Evolutionary conservation across 192 early-diverging fungal species (phyloP), one percentile per base, ranked within the genome.

Genomic region (Entomortierella parvispora): DNA sequence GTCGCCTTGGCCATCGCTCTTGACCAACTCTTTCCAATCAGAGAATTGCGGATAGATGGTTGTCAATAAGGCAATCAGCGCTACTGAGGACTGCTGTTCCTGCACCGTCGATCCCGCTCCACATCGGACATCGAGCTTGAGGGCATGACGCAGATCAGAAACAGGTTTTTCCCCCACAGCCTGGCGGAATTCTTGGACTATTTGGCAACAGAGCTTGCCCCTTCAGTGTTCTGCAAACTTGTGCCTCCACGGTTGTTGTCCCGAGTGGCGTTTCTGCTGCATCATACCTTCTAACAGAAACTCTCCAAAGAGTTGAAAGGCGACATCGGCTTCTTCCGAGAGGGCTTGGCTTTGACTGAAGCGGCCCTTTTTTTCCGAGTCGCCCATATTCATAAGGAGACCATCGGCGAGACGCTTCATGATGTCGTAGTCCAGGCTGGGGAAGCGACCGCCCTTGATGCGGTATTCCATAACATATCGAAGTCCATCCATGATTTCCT

Each of bases 401-500:
- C 90, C 95, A 56, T 96, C 92, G 53, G 90, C 87, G 31, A 99
- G 87, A 20, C 93, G 88, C 58, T 88, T 85, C 97, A 99, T 99
- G 44, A 99, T 78, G 8, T 67, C 87, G 6, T 68, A 74, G 42
- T 97, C 95, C 34, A 99, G 89, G 58, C 91, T 89, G 44, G 86
- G 89, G 84, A 93, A 90, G 69, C 93, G 91, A 18, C 92, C 91
- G 52, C 92, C 93, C 58, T 92, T 91, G 60, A 98, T 89, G 25
- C 94, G 91, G 77, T 93, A 96, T 68, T 97, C 93, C 87, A 96
- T 94, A 23, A 97, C 95, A 81, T 97, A 98, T 52, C 93, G 93
- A 57, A 98, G 84, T 17, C 97, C 90, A 32, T 89, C 89, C 23
- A 98, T 87, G 42, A 97, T 90, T 76, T 97, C 95, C 48, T 81